Conservation (phyloP, 345 rosid genomes). For the Arabidopsis thaliana region TAIR10.1 NC_003070.9:7396501-7397000, state of each 20-base stretch:
- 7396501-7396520: slow-evolving; percentile 55
- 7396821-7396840: neutral
- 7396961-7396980: no score
- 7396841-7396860: neutral
- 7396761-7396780: slow-evolving; percentile 9
- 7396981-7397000: no score
- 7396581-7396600: neutral
- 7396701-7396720: neutral
- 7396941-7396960: no score
- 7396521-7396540: slow-evolving; percentile 50
- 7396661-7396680: neutral
- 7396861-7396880: slow-evolving; percentile 13
- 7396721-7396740: neutral
- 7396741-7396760: slow-evolving; percentile 25
- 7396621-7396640: slow-evolving; percentile 36
- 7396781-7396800: slow-evolving; percentile 29
- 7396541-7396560: slow-evolving; percentile 49
- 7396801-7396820: slow-evolving; percentile 7
- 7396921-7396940: no score
- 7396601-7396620: slow-evolving; percentile 26
- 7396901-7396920: slow-evolving; percentile 2
- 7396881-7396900: slow-evolving; percentile 21
- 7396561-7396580: slow-evolving; percentile 49
- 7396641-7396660: neutral
- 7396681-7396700: neutral